Evolutionary conservation across 1,284 basidiomycete genomes (phyloP).

Genomic region (Ustilago vetiveriae): DNA sequence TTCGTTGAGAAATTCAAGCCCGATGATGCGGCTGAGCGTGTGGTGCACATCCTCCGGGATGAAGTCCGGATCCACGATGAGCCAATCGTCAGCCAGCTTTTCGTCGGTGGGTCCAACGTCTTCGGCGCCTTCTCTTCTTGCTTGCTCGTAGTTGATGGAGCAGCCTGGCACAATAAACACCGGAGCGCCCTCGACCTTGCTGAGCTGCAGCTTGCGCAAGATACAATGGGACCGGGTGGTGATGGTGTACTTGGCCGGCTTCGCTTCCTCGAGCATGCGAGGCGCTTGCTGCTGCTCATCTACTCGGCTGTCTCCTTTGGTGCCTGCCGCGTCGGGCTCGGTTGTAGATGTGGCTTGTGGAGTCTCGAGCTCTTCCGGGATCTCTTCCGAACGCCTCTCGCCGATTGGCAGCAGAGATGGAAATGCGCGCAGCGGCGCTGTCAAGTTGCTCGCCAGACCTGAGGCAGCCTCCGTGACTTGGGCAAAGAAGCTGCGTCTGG

Average conservation of each 20-base stretch:
- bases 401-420: slow-evolving; percentile 35
- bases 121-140: slow-evolving; percentile 19
- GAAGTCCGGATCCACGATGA: slow-evolving; percentile 42
- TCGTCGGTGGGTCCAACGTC: slow-evolving; percentile 31
- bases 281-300: slow-evolving; percentile 1
- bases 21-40: slow-evolving; percentile 46
- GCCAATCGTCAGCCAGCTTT: slow-evolving; percentile 26
- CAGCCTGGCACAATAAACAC: slow-evolving; percentile 48
- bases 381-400: slow-evolving; percentile 26
- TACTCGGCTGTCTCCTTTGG: not conserved
- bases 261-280: not conserved
- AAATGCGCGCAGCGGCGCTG: slow-evolving; percentile 28
- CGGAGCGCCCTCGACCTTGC: slow-evolving; percentile 19
- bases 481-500: slow-evolving; percentile 26
- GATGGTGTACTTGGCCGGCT: slow-evolving; percentile 17
- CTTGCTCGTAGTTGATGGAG: slow-evolving; percentile 41
- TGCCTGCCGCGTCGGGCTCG: not conserved
- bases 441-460: slow-evolving; percentile 28
- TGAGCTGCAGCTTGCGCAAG: slow-evolving; percentile 29
- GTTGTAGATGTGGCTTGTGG: not conserved
- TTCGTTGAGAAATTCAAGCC: slow-evolving; percentile 42
- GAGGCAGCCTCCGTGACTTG: slow-evolving; percentile 35
- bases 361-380: not conserved
- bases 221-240: slow-evolving; percentile 35
- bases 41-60: slow-evolving; percentile 42